Evolutionary conservation across 441 rosid genomes (phyloP), one percentile per base, ranked within the genome.

Genomic region (Gossypium laxum): DNA sequence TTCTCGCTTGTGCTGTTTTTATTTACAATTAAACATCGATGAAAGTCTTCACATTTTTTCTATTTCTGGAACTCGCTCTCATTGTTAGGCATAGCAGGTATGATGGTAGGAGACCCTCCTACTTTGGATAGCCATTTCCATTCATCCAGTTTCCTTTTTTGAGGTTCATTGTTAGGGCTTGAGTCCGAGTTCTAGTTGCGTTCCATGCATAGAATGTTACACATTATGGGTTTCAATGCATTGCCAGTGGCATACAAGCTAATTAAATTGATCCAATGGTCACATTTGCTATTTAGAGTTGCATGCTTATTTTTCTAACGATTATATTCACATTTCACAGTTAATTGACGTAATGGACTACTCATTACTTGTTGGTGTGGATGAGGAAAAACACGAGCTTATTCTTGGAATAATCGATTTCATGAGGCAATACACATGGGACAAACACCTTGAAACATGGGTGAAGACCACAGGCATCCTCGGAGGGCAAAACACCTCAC

Each of bases 371-470:
- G 91, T 85, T n/a, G 90, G 90, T 7, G 82, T 89, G 67, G 91
- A 89, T 66, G 85, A 81, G 78, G 88, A 87, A 82, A 81, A 82
- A 61, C 80, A 82, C 12, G 91, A 89, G 71, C 80, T 89, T 64
- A 88, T 89, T 26, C 77, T 87, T 56, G 94, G 91, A 71, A 87
- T 84, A 68, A 89, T 89, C 17, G 94, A 89, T 70, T 89, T 84
- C 69, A 79, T 87, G 90, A 83, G 91, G 84, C 94, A 89, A 58
- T 89, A 89, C 78, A 87, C 91, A 15, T 89, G 85, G 91, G 93
- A 89, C 85, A 87, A 89, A 75, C 91, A 87, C 82, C 85, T 89
- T 5, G 94, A 87, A 78, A 85, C 91, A 8, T 87, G 91, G 94
- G 91, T 86, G 73, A 89, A 87, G 71, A 79, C 87, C n/a, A 72